phyloP scores from a whole-genome alignment of 2,329 filamentous ascomycete genomes.

The Penicillium psychrosexuale region DNA sequence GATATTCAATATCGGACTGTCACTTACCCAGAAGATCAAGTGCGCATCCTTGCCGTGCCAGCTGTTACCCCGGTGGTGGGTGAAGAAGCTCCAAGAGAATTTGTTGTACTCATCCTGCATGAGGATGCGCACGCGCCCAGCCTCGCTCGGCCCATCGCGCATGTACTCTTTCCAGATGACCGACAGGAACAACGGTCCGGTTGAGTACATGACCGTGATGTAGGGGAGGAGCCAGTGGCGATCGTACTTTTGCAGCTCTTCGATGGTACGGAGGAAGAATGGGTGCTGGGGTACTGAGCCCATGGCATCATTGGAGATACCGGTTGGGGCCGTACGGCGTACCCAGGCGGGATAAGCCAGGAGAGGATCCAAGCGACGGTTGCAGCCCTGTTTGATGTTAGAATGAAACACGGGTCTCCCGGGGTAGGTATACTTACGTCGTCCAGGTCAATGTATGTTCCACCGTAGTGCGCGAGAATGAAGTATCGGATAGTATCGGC shows the following conservation, averaged over 20 bases:
- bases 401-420: not conserved
- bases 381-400: conserved; percentile 56
- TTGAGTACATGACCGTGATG: conserved; percentile 76
- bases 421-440: conserved; percentile 47
- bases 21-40: conserved; percentile 61
- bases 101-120: conserved; percentile 69
- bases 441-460: conserved; percentile 78
- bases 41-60: conserved; percentile 64
- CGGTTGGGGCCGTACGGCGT: conserved; percentile 69
- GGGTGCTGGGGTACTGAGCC: conserved; percentile 68
- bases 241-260: conserved; percentile 65
- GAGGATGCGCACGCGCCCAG: conserved; percentile 62
- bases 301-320: conserved; percentile 80
- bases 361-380: conserved; percentile 64
- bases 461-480: conserved; percentile 70
- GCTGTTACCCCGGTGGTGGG: conserved; percentile 61
- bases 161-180: conserved; percentile 74
- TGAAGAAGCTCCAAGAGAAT: conserved; percentile 70
- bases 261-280: conserved; percentile 68
- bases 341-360: conserved; percentile 68
- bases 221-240: conserved; percentile 68
- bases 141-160: conserved; percentile 40
- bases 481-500: conserved; percentile 80
- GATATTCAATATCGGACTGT: not conserved
- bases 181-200: conserved; percentile 72